Base-by-base conservation (phyloP, 148 eudicot species). In the Fagopyrum homotropicum region DNA sequence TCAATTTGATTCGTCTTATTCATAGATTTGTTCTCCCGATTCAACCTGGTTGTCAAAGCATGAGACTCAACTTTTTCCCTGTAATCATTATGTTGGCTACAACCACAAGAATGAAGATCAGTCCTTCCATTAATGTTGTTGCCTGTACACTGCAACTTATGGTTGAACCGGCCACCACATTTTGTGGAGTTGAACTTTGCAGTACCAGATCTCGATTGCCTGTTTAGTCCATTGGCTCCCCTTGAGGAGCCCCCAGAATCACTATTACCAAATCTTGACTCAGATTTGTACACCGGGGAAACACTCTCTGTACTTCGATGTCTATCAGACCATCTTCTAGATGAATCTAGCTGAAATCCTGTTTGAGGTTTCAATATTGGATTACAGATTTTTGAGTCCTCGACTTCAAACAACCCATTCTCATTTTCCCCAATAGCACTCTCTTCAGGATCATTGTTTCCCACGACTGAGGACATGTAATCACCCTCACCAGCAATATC, bases 81-180 rank as follows among this genome's bases (percentile, higher is more conserved):
- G 75, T 85, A 84, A 72, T 86, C 93, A 83, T 75, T 86, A 14
- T 82, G 89, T 72, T 87, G 85, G 71, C 85, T 82, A 81, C 96
- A 93, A 77, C 91, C 85, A 75, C 98, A 90, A 78, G 84, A 74
- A 45, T 81, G 80, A 68, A 44, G 77, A 77, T 85, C 91, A 75
- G 81, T 83, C 78, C 83, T 83, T 7, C 85, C 89, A 52, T 74
- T 61, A 51, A 71, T 75, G 76, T 85, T 84, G 45, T 59, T 55
- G 77, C 64, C 86, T 76, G 84, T 48, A 78, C 84, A 85, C 49
- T 78, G 87, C 55, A 68, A 79, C 82, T 86, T 93, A 80, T 89
- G 93, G 63, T 82, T 78, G 72, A 80, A 86, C 79, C 83, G 87
- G 47, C 73, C 76, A 70, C 85, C 88, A 71, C 78, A 66, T 73